These are phyloP conservation scores for Scedosporium apiospermum DNA, from an alignment of 2,329 filamentous ascomycete species.

Conservation along the genomic window DNA sequence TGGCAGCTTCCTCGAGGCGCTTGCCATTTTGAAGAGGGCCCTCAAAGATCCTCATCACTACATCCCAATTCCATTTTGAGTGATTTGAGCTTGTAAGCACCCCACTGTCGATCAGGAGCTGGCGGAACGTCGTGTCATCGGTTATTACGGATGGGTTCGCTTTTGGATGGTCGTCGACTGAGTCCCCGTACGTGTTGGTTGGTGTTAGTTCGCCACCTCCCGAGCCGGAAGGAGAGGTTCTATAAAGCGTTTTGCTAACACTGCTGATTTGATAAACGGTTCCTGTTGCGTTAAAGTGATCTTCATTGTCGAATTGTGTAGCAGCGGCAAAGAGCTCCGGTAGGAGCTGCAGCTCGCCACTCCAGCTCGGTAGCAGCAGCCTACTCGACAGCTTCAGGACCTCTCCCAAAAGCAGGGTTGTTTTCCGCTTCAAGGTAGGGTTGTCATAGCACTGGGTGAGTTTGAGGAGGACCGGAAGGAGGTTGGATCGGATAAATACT, in stretches of 20 bases:
- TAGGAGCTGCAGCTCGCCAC: conserved; percentile 74
- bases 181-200: conserved; percentile 14
- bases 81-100: conserved; percentile 86
- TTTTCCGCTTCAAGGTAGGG: conserved; percentile 70
- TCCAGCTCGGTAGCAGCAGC: conserved; percentile 73
- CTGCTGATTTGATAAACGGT: conserved; percentile 98
- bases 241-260: conserved; percentile 84
- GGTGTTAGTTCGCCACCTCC: not conserved
- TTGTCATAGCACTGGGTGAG: conserved; percentile 62
- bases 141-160: conserved; percentile 33
- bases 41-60: conserved; percentile 84
- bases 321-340: conserved; percentile 77
- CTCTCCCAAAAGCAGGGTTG: conserved; percentile 83
- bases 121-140: conserved; percentile 55
- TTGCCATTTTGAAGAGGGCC: conserved; percentile 87
- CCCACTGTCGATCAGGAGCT: conserved; percentile 64
- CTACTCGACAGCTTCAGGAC: conserved; percentile 83
- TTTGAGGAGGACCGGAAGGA: conserved; percentile 53
- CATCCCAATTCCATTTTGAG: conserved; percentile 94
- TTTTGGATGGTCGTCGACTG: conserved; percentile 47
- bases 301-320: conserved; percentile 59
- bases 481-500: conserved; percentile 71
- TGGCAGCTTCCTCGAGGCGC: conserved; percentile 85
- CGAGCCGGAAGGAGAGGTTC: conserved; percentile 49
- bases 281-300: conserved; percentile 71